A percentile compares a stretch with the other conserved stretches of the same genome.
Evolutionary conservation across 2,329 filamentous ascomycete genomes (phyloP).

Genomic region (Thelonectria discophora): DNA sequence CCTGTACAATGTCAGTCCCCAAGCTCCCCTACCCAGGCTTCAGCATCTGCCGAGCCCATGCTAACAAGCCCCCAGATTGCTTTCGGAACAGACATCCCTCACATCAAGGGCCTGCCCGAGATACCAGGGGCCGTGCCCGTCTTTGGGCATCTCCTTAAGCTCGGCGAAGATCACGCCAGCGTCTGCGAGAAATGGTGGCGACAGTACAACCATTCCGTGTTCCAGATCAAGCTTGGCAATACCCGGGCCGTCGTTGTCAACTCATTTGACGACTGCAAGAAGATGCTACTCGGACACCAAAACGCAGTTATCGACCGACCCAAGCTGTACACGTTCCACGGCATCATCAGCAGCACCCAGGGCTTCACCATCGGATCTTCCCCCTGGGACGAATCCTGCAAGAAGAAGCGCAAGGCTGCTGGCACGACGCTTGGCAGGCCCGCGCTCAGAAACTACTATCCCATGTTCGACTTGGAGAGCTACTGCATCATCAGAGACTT

Average conservation of each 20-base stretch:
- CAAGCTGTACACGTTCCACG: conserved; percentile 63
- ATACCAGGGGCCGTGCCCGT: conserved; percentile 60
- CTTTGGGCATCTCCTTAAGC: conserved; percentile 58
- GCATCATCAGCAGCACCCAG: conserved; percentile 59
- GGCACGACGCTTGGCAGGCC: conserved; percentile 56
- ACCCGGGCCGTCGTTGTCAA: conserved; percentile 62
- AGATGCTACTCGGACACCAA: conserved; percentile 59
- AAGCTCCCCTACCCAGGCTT: not conserved
- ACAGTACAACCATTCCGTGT: conserved; percentile 51
- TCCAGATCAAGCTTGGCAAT: conserved; percentile 59
- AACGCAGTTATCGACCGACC: conserved; percentile 60
- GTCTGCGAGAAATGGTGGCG: conserved; percentile 61
- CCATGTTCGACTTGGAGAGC: conserved; percentile 64
- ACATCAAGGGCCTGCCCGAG: conserved; percentile 58
- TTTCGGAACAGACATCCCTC: conserved; percentile 55
- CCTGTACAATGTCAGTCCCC: not conserved
- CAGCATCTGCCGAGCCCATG: not conserved
- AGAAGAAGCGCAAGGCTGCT: conserved; percentile 61
- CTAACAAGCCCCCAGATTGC: conserved; percentile 27
- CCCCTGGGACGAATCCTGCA: conserved; percentile 63
- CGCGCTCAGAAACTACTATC: conserved; percentile 57
- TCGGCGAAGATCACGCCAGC: conserved; percentile 63
- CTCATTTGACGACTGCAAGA: conserved; percentile 61
- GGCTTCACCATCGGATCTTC: conserved; percentile 64
- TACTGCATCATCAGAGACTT: conserved; percentile 61